Percentiles rank a stretch among this genome's conserved stretches.
Conservation (phyloP, 768 basidiomycete species). For the Russula lepida region DNA sequence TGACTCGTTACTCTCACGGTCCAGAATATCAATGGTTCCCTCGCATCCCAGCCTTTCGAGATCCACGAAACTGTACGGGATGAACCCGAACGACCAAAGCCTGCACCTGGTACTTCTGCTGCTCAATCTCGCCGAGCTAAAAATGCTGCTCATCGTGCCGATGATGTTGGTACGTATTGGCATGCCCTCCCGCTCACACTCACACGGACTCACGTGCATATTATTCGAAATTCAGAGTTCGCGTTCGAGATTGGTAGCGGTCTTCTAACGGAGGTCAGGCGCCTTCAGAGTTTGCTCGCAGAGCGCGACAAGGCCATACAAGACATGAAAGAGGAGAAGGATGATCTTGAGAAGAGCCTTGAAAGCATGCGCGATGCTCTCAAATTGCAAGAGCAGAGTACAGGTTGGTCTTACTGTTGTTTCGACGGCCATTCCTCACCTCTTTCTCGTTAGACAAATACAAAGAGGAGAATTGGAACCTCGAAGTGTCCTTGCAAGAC, state of each 20-base stretch:
- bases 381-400: constrained; percentile 70
- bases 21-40: constrained; percentile 27
- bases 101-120: constrained; percentile 57
- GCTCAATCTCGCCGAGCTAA: constrained; percentile 84
- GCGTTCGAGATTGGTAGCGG: constrained; percentile 97
- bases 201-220: neutral
- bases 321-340: constrained; percentile 87
- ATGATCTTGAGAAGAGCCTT: constrained; percentile 72
- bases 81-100: constrained; percentile 53
- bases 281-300: constrained; percentile 81
- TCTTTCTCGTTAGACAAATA: constrained; percentile 57
- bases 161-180: constrained; percentile 73
- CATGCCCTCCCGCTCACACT: neutral
- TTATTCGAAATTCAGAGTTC: constrained; percentile 55
- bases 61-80: constrained; percentile 47
- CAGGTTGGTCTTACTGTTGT: constrained; percentile 44
- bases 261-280: constrained; percentile 81
- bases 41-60: constrained; percentile 15
- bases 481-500: constrained; percentile 89
- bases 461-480: constrained; percentile 99
- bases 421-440: neutral
- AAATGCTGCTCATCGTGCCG: constrained; percentile 84
- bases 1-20: constrained; percentile 1
- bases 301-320: constrained; percentile 91
- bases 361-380: constrained; percentile 68